Evolutionary conservation across 169 alveolate species (phyloP).

Genomic region (Toxoplasma gondii): DNA sequence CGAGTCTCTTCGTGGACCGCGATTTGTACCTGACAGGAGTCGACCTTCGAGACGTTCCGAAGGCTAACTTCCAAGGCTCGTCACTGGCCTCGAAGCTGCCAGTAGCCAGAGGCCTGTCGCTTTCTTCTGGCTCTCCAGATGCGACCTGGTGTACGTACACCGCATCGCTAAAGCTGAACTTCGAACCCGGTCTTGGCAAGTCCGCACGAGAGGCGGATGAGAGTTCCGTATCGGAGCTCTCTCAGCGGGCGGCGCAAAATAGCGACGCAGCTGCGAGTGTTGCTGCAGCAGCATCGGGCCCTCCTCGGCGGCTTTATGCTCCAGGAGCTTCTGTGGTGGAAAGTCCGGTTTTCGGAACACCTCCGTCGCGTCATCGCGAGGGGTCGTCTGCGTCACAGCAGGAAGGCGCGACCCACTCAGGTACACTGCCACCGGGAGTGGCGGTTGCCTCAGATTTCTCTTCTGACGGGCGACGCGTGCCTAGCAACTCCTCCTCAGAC

Average conservation of each 20-base stretch:
- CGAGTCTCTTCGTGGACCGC: neutral
- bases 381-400: neutral
- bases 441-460: neutral
- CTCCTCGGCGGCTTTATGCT: neutral
- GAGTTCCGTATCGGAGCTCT: neutral
- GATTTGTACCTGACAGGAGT: conserved; percentile 9
- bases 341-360: neutral
- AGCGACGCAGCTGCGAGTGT: conserved; percentile 5
- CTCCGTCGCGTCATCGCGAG: neutral
- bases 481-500: neutral
- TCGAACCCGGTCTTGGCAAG: conserved; percentile 27
- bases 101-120: neutral
- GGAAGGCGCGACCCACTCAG: too few species aligned
- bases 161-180: conserved; percentile 15
- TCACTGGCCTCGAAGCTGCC: neutral
- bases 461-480: neutral
- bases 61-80: conserved; percentile 10
- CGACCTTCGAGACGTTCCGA: conserved; percentile 13
- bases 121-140: neutral
- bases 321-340: neutral
- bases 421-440: neutral
- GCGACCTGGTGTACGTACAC: conserved; percentile 36
- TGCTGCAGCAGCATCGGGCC: neutral
- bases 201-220: conserved; percentile 31
- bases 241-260: neutral